phyloP scores from a whole-genome alignment of 208 protist species.

The Crithidia thermophila region DNA sequence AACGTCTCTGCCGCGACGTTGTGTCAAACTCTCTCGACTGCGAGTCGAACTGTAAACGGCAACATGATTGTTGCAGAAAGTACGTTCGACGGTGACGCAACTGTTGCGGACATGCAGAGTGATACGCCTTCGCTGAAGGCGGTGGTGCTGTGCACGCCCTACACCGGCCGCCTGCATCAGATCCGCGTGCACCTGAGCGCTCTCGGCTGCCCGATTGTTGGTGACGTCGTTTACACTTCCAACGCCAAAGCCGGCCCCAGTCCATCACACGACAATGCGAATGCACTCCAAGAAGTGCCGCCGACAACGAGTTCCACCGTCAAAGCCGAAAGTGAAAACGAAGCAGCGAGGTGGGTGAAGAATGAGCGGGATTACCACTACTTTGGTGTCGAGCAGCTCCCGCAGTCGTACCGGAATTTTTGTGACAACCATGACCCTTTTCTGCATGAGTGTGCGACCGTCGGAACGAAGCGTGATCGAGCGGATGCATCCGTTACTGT shows the following conservation, averaged over 20 bases:
- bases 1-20: slow-evolving; percentile 25
- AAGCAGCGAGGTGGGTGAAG: neutral
- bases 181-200: slow-evolving; percentile 85
- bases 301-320: neutral
- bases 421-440: too few relatives aligned
- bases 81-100: too few relatives aligned
- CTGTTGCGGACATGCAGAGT: too few relatives aligned
- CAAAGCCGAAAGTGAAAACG: too few relatives aligned
- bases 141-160: slow-evolving; percentile 84
- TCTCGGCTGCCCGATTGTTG: slow-evolving; percentile 83
- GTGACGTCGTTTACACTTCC: slow-evolving; percentile 48
- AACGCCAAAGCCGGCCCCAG: neutral
- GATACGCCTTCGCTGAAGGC: slow-evolving; percentile 2
- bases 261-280: neutral
- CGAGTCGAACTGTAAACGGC: too few relatives aligned
- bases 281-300: too few relatives aligned
- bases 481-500: neutral
- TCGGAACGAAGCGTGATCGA: slow-evolving; percentile 4
- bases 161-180: slow-evolving; percentile 93
- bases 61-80: too few relatives aligned
- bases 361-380: slow-evolving; percentile 19
- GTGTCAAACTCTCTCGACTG: slow-evolving; percentile 8
- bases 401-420: slow-evolving; percentile 12
- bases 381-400: slow-evolving; percentile 28
- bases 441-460: too few relatives aligned